Evolutionary conservation across 164 flowering plant species (phyloP), one percentile per base, ranked within the genome.

Genomic region (Amborella trichopoda): DNA sequence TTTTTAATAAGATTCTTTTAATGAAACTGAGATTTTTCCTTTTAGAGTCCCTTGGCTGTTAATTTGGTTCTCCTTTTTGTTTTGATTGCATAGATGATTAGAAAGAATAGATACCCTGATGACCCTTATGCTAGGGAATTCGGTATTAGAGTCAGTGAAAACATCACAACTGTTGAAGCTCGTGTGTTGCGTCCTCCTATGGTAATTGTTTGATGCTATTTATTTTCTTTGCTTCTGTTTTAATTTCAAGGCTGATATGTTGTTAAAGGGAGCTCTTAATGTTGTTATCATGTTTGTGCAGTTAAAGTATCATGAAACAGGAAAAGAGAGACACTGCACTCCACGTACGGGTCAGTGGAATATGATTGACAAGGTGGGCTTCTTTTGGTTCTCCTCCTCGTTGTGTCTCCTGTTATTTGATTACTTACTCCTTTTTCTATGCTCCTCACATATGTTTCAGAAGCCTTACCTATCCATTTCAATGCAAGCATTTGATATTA

Each of bases 281-380:
- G n/a, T n/a, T n/a, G n/a, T n/a, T n/a, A n/a, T n/a, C n/a, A n/a
- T n/a, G n/a, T n/a, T n/a, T n/a, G n/a, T 58, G 36, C 68, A 91
- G 96, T 78, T 91, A 8, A 71, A 67, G 48, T 91, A 87, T 48
- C 80, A 78, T 63, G 76, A 67, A 0, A 48, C 55, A 33, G 90
- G 97, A 2, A 52, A 48, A 19, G 81, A 80, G 21, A 5, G 39
- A 5, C 50, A 22, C 18, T 70, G 75, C 23, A 63, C 64, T 26
- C 99, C 99, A 2, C 39, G 54, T 5, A 66, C 73, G n/a, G 99
- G 99, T 0, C 78, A 71, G 17, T 91, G 99, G 99, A 91, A 88
- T 25, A 88, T 91, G 99, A 88, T 78, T 0, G 60, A 80, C 49
- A 73, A 75, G 80, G 99, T 87, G 34, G n/a, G n/a, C n/a, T n/a